These are phyloP conservation scores for Bretziella fagacearum DNA, from an alignment of 2,329 filamentous ascomycete genomes.

Conservation along the genomic window DNA sequence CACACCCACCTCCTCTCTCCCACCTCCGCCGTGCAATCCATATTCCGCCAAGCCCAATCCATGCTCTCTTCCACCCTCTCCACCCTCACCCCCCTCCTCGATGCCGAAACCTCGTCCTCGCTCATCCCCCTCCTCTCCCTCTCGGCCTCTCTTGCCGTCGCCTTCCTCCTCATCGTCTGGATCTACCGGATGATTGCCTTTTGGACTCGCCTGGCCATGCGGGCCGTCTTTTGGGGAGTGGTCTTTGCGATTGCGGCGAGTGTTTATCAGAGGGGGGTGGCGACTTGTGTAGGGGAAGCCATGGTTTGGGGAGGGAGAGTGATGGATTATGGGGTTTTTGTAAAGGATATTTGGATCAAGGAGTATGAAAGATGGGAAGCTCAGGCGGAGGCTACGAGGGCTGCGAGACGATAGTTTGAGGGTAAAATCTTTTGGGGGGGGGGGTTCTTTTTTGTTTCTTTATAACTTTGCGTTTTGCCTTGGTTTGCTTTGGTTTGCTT, in stretches of 20 bases:
- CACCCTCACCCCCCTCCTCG: conserved; percentile 23
- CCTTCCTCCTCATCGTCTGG: conserved; percentile 25
- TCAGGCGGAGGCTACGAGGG: conserved; percentile 22
- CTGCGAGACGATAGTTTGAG: conserved; percentile 13
- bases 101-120: conserved; percentile 24
- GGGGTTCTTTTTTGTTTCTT: too few relatives aligned
- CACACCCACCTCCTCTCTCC: conserved; percentile 32
- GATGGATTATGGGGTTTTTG: conserved; percentile 29
- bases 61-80: conserved; percentile 17
- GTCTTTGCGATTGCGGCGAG: conserved; percentile 37
- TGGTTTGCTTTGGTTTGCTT: not conserved
- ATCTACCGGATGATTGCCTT: conserved; percentile 57
- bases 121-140: conserved; percentile 22
- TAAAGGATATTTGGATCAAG: conserved; percentile 37
- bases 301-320: conserved; percentile 27
- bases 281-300: conserved; percentile 45
- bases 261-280: conserved; percentile 48
- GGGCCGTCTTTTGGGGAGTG: conserved; percentile 46
- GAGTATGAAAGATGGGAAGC: conserved; percentile 43
- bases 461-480: not conserved
- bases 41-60: conserved; percentile 21
- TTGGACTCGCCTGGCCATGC: conserved; percentile 52
- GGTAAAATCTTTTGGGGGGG: too few relatives aligned
- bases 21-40: conserved; percentile 27
- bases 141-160: conserved; percentile 20